Evolutionary conservation across 305 asterid genomes (phyloP).

Genomic region (Andrographis paniculata): DNA sequence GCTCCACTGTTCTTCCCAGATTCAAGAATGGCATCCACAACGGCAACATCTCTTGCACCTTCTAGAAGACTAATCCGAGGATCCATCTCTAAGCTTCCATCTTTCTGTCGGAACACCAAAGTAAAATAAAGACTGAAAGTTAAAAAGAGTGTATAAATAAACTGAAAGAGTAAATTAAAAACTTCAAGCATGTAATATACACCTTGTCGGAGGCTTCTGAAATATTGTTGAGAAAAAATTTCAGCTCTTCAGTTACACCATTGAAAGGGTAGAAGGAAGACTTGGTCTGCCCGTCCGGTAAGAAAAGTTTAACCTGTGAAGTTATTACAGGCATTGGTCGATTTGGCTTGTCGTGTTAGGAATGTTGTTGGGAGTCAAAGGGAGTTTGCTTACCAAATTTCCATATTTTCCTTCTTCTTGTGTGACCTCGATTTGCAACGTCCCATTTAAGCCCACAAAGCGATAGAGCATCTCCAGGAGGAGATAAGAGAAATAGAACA

Average conservation of each 20-base stretch:
- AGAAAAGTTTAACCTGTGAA: conserved; percentile 44
- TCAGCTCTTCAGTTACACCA: conserved; percentile 86
- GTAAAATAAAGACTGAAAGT: too few species aligned
- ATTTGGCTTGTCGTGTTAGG: neutral
- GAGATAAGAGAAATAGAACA: too few species aligned
- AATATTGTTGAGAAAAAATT: conserved; percentile 61
- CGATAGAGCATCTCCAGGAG: conserved; percentile 73
- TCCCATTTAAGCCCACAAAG: conserved; percentile 83
- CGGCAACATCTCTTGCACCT: conserved; percentile 81
- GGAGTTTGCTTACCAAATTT: conserved; percentile 47
- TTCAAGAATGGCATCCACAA: conserved; percentile 87
- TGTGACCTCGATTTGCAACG: conserved; percentile 77
- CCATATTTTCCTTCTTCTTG: conserved; percentile 66
- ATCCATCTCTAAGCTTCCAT: conserved; percentile 36
- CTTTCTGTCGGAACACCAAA: conserved; percentile 33
- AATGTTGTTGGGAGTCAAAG: neutral
- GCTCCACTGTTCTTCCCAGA: conserved; percentile 61
- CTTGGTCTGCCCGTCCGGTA: conserved; percentile 54
- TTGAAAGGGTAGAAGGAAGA: conserved; percentile 64
- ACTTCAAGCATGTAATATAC: neutral
- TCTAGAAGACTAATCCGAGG: conserved; percentile 56
- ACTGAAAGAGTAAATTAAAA: neutral
- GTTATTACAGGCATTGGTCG: conserved; percentile 3
- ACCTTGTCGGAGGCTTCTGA: conserved; percentile 56
- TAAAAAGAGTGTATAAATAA: neutral